Conservation (phyloP, 2,329 filamentous ascomycete species). For the Monosporascus sp. region DNA sequence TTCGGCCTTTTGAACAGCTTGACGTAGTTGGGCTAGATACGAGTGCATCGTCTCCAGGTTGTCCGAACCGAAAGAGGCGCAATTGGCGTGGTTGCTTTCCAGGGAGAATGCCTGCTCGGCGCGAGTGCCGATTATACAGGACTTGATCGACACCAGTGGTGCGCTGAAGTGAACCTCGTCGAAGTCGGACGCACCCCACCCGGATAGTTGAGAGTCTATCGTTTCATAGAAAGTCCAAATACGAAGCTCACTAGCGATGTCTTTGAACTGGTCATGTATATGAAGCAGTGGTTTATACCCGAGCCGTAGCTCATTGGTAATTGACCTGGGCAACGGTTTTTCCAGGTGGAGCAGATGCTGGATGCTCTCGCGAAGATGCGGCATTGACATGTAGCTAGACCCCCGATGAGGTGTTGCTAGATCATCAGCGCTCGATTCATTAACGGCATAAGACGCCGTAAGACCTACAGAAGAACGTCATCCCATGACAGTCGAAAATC, state of each 20-base stretch:
- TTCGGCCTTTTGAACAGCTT: slow-evolving; percentile 33
- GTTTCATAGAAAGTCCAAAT: slow-evolving; percentile 63
- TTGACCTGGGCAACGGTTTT: slow-evolving; percentile 42
- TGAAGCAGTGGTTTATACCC: slow-evolving; percentile 44
- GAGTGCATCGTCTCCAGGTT: slow-evolving; percentile 44
- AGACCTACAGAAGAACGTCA: slow-evolving; percentile 52
- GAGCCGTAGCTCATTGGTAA: slow-evolving; percentile 47
- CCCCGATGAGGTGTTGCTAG: slow-evolving; percentile 57
- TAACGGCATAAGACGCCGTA: not conserved
- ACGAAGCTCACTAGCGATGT: slow-evolving; percentile 52
- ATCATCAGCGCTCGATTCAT: slow-evolving; percentile 5
- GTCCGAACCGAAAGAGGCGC: slow-evolving; percentile 47
- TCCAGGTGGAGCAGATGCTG: slow-evolving; percentile 47
- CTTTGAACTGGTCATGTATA: slow-evolving; percentile 51
- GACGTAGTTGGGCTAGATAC: slow-evolving; percentile 32
- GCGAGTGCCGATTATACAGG: slow-evolving; percentile 45
- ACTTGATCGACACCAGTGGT: slow-evolving; percentile 54
- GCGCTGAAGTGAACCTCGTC: slow-evolving; percentile 53
- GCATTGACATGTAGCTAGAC: slow-evolving; percentile 58
- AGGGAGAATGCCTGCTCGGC: slow-evolving; percentile 49
- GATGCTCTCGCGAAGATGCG: slow-evolving; percentile 50
- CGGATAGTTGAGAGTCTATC: slow-evolving; percentile 52
- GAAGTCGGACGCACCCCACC: slow-evolving; percentile 29
- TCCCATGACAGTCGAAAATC: slow-evolving; percentile 53
- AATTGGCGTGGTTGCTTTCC: slow-evolving; percentile 50